Conservation (phyloP, 2,329 filamentous ascomycete species). For the Sarocladium brachiariae region DNA sequence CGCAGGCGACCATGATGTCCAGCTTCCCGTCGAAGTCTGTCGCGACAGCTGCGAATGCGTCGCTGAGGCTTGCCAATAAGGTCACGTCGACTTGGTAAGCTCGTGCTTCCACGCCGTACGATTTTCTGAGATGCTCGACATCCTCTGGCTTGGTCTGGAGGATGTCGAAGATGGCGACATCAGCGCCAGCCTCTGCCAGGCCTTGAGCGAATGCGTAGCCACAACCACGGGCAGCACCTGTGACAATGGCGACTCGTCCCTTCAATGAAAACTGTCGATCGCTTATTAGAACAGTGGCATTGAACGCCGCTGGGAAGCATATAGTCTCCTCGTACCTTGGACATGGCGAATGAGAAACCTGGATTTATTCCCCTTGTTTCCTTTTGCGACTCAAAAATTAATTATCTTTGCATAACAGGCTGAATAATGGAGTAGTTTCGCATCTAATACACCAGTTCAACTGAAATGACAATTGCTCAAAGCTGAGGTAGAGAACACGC, state of each 20-base stretch:
- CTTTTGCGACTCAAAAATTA: neutral
- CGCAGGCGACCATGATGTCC: conserved; percentile 52
- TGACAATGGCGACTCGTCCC: conserved; percentile 35
- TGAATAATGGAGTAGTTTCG: too few relatives aligned
- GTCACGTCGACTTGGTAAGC: conserved; percentile 45
- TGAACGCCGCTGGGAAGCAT: neutral
- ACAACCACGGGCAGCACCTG: conserved; percentile 53
- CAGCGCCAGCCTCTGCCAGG: too few relatives aligned
- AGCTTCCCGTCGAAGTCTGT: conserved; percentile 39
- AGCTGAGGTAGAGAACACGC: too few relatives aligned
- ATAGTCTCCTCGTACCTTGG: neutral
- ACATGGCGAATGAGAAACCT: neutral
- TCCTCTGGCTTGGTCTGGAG: conserved; percentile 40
- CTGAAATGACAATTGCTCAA: too few relatives aligned
- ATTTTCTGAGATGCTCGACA: conserved; percentile 36
- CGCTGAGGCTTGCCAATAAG: conserved; percentile 44
- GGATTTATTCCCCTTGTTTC: neutral
- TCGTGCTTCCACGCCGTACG: conserved; percentile 32
- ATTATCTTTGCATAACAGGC: neutral
- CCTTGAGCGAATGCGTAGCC: conserved; percentile 52
- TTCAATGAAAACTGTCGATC: conserved; percentile 38
- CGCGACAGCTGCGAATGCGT: conserved; percentile 35
- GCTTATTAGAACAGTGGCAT: neutral
- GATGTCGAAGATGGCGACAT: conserved; percentile 54
- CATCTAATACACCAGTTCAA: too few relatives aligned